A percentile compares a stretch with the other conserved stretches of the same genome.
Evolutionary conservation across 176 grass and related monocot species (phyloP).

Genomic region (Elaeis guineensis): DNA sequence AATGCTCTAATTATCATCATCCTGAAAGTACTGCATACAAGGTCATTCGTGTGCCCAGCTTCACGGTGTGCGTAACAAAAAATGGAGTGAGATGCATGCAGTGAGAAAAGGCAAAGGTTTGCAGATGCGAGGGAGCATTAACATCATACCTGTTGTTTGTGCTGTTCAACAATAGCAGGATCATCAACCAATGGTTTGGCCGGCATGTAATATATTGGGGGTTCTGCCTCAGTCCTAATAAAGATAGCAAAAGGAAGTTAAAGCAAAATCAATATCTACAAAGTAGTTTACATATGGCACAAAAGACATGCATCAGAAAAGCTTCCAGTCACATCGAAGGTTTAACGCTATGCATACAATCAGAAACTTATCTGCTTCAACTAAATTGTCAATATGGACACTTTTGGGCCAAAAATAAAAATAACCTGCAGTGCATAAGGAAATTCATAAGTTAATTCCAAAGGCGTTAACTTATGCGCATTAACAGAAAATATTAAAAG

Average conservation of each 20-base stretch:
- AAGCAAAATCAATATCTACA: too few species aligned
- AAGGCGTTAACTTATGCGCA: too few species aligned
- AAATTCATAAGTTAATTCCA: too few species aligned
- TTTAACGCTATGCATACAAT: slow-evolving; percentile 52
- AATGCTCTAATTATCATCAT: too few species aligned
- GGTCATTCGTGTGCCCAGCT: background rate
- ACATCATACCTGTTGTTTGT: slow-evolving; percentile 56
- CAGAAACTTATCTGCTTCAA: slow-evolving; percentile 91
- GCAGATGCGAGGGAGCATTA: background rate
- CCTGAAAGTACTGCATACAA: background rate
- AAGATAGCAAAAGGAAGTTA: slow-evolving; percentile 29
- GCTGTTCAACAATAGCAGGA: slow-evolving; percentile 37
- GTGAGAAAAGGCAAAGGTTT: too few species aligned
- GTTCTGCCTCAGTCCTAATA: slow-evolving; percentile 89
- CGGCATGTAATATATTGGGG: slow-evolving; percentile 89
- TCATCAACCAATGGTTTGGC: slow-evolving; percentile 70
- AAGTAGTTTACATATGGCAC: background rate
- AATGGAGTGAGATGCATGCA: too few species aligned
- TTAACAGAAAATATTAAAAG: background rate
- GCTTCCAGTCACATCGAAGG: slow-evolving; percentile 25
- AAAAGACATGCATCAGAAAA: background rate
- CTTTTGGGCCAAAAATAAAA: slow-evolving; percentile 98
- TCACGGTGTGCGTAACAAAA: background rate
- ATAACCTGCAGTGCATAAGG: slow-evolving; percentile 66
- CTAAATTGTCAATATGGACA: slow-evolving; percentile 99